Conservation (phyloP, 179 eudicot species). For the Silene noctiflora region DNA sequence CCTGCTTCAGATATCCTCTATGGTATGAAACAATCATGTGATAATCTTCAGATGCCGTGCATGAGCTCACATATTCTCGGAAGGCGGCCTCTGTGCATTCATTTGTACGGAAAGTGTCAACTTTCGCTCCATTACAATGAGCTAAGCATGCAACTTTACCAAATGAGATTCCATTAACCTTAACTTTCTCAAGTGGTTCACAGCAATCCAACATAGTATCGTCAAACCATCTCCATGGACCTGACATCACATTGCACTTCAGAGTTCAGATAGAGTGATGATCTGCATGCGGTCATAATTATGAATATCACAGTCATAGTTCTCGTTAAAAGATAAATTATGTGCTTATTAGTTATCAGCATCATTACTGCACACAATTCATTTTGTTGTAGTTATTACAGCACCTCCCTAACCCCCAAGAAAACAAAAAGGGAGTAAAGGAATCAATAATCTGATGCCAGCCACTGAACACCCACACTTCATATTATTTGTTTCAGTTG, state of each 20-base stretch:
- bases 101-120: conserved; percentile 37
- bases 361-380: not conserved
- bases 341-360: not conserved
- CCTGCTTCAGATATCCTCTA: conserved; percentile 37
- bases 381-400: not conserved
- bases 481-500: not conserved
- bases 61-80: conserved; percentile 33
- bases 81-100: conserved; percentile 36
- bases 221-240: conserved; percentile 56
- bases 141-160: conserved; percentile 49
- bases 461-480: not conserved
- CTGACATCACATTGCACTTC: conserved; percentile 21
- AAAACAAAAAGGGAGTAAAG: not conserved
- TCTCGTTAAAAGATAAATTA: not conserved
- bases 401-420: not conserved
- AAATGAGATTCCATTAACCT: conserved; percentile 42
- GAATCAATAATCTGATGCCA: not conserved
- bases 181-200: conserved; percentile 45
- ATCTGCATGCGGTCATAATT: not conserved
- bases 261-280: not conserved
- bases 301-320: not conserved
- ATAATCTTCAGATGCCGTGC: conserved; percentile 38
- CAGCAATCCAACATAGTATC: conserved; percentile 53
- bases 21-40: conserved; percentile 43
- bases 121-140: conserved; percentile 50